Evolutionary conservation across 805 yeast species (phyloP), one percentile per base, ranked within the genome.

Genomic region (Metschnikowia santaceciliae): DNA sequence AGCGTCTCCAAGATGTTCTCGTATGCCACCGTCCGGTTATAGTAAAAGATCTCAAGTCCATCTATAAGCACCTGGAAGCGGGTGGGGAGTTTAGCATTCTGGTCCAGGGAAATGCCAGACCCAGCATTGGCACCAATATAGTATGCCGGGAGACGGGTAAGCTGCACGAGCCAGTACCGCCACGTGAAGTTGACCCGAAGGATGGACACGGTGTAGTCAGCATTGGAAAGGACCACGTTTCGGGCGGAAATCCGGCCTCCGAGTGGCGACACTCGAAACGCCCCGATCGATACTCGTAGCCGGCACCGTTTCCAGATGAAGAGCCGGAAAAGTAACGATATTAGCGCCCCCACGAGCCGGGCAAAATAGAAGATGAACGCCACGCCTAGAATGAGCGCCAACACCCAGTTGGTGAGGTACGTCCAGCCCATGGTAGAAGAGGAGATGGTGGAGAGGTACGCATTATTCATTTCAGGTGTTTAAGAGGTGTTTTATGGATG

Each of bases 221-320:
- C 75, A n/a, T 90, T 86, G 5, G 88, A 80, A 11, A 88, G 74
- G 3, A 87, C 80, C 17, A 91, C 63, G 64, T 90, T 89, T 57
- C 85, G 86, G 61, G 90, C 82, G 62, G 88, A 81, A 7, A 92
- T 50, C 30, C 96, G 77, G 1, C 98, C 98, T 3, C 90, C 96
- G 1, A 94, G 70, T 6, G 88, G 76, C 0, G 96, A 86, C 3
- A 94, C 57, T 62, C 90, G 83, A 32, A 92, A 59, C 0, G 96
- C 79, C 57, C 90, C 91, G 1, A 91, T 67, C 49, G 81, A 81
- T 3, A 92, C 61, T 54, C 81, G 80, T 4, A 86, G 71, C 40
- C 77, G 76, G 57, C 69, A 69, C n/a, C 71, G 68, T 47, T 79
- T 78, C 95, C 96, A 90, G 3, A 90, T 61, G 4, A 79, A 48